Conservation (phyloP, 805 yeast species). For the Debaryomyces castellii region DNA sequence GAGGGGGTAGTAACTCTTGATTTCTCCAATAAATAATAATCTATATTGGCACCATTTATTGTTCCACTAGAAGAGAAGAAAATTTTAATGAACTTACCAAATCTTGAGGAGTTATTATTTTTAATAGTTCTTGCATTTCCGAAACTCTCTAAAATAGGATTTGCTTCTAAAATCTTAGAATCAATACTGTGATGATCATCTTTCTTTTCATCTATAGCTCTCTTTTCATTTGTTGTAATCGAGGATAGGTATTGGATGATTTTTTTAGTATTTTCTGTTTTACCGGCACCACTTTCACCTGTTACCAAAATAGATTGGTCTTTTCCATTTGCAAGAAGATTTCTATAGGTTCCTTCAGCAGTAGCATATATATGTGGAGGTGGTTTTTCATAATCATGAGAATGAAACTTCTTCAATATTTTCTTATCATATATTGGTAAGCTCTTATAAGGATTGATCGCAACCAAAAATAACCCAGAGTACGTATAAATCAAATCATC, state of each 20-base stretch:
- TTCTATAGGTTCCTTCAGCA: constrained; percentile 77
- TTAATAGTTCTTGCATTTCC: constrained; percentile 96
- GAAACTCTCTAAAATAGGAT: constrained; percentile 92
- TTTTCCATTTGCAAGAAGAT: constrained; percentile 61
- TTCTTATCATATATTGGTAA: constrained; percentile 69
- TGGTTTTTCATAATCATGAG: constrained; percentile 28
- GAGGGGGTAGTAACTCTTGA: constrained; percentile 85
- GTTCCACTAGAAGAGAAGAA: constrained; percentile 64
- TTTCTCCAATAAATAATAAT: constrained; percentile 91
- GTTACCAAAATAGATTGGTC: constrained; percentile 95
- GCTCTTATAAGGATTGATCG: constrained; percentile 85
- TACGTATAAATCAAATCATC: constrained; percentile 86
- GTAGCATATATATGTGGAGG: constrained; percentile 92
- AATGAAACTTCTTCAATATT: constrained; percentile 55
- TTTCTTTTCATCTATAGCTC: constrained; percentile 4
- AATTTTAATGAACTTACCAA: constrained; percentile 92
- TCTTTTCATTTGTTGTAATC: constrained; percentile 51
- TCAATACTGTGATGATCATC: constrained; percentile 53
- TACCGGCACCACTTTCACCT: constrained; percentile 99
- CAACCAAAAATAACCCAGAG: constrained; percentile 92
- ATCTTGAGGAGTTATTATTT: constrained; percentile 92
- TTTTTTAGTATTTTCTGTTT: constrained; percentile 95
- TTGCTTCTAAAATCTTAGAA: constrained; percentile 83
- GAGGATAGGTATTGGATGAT: constrained; percentile 89
- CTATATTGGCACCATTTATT: constrained; percentile 87